A percentile compares a stretch with the other conserved stretches of the same genome.
Evolutionary conservation across 495 filamentous ascomycete genomes (phyloP).

Genomic region (Aspergillus indologenus): DNA sequence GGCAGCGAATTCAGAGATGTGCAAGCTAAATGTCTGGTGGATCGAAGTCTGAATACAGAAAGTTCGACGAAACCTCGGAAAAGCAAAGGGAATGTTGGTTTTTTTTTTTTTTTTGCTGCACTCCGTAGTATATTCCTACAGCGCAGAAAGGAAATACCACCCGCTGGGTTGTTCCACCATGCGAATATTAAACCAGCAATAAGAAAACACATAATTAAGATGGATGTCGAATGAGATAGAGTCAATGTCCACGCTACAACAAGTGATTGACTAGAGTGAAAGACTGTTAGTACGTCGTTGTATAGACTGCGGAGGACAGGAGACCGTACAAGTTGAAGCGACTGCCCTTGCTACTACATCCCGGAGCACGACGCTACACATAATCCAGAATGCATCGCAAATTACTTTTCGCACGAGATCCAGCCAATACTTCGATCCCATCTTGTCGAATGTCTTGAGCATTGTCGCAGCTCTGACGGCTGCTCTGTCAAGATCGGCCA

Average conservation of each 20-base stretch:
- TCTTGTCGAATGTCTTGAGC: conserved; percentile 39
- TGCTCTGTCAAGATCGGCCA: conserved; percentile 38
- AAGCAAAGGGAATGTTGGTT: too few relatives aligned
- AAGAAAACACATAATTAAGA: not conserved
- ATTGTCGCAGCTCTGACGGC: conserved; percentile 39
- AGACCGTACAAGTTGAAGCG: conserved; percentile 11
- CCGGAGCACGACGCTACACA: conserved; percentile 25
- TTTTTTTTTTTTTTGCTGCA: too few relatives aligned
- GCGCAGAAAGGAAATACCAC: not conserved
- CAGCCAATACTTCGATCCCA: conserved; percentile 32
- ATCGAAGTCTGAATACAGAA: not conserved
- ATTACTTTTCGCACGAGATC: conserved; percentile 22
- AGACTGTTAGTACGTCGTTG: not conserved
- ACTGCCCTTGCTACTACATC: not conserved
- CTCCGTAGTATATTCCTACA: too few relatives aligned
- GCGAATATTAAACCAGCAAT: too few relatives aligned
- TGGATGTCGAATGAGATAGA: too few relatives aligned
- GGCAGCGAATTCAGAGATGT: too few relatives aligned
- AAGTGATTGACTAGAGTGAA: not conserved
- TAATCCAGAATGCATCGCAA: conserved; percentile 25
- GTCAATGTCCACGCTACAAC: not conserved
- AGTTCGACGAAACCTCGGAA: not conserved
- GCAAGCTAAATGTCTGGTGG: too few relatives aligned
- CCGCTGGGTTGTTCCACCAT: not conserved
- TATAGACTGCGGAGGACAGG: too few relatives aligned